Evolutionary conservation across 495 filamentous ascomycete species (phyloP).

Genomic region (Penicillium coffeae): DNA sequence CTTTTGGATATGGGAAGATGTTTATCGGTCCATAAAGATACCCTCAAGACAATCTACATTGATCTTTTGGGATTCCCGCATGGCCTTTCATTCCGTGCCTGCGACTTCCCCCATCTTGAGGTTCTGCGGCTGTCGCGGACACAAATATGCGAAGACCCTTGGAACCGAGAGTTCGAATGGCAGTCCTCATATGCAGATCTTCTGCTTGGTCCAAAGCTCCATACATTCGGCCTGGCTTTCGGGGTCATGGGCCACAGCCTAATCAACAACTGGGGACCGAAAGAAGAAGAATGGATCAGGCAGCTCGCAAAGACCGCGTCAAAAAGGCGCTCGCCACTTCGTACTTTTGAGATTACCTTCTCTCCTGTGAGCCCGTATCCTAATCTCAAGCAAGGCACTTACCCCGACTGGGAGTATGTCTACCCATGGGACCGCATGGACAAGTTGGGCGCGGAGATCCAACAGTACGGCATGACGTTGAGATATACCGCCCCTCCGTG

Average conservation of each 20-base stretch:
- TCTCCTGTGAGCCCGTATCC: slow-evolving; percentile 2
- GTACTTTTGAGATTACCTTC: slow-evolving; percentile 3
- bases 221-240: slow-evolving; percentile 5
- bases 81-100: slow-evolving; percentile 2
- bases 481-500: slow-evolving; percentile 1
- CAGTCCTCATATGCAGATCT: slow-evolving; percentile 2
- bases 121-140: slow-evolving; percentile 6
- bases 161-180: slow-evolving; percentile 2
- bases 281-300: slow-evolving; percentile 6
- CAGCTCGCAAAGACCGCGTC: slow-evolving; percentile 2
- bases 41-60: slow-evolving; percentile 3
- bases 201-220: slow-evolving; percentile 1
- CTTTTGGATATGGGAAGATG: slow-evolving; percentile 2
- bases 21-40: slow-evolving; percentile 7
- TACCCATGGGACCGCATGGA: slow-evolving; percentile 10
- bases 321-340: neutral
- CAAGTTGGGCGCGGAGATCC: neutral
- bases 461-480: neutral
- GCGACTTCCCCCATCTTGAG: slow-evolving; percentile 2
- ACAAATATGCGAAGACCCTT: slow-evolving; percentile 5
- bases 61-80: slow-evolving; percentile 3
- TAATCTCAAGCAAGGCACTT: slow-evolving; percentile 2
- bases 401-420: slow-evolving; percentile 6
- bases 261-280: slow-evolving; percentile 10
- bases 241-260: slow-evolving; percentile 8